Percentiles rank a stretch among this genome's conserved stretches.
Evolutionary conservation across 129 eudicot genomes (phyloP).

Genomic region (Dittrichia graveolens): DNA sequence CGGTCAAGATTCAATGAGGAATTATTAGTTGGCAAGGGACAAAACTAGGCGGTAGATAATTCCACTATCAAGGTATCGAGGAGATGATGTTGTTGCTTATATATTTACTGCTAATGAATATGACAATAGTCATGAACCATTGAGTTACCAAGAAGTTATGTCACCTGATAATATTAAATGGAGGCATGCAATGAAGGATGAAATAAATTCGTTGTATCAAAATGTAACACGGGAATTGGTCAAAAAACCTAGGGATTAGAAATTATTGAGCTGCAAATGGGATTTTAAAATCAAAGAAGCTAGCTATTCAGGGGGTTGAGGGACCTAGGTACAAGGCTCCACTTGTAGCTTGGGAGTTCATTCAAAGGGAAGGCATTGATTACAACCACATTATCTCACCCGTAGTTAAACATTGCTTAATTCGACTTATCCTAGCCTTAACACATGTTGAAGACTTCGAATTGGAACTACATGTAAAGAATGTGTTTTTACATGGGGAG

Average conservation of each 20-base stretch:
- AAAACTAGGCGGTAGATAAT: neutral
- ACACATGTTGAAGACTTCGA: neutral
- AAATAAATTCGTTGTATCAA: neutral
- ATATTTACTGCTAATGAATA: neutral
- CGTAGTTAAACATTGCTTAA: neutral
- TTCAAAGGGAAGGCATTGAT: neutral
- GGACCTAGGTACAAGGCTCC: neutral
- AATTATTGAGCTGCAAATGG: neutral
- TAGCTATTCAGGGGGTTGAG: neutral
- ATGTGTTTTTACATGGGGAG: neutral
- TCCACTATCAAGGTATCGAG: neutral
- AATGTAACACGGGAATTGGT: neutral
- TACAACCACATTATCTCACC: neutral
- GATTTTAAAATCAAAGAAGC: neutral
- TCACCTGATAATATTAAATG: neutral
- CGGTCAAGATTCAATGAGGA: too few species aligned
- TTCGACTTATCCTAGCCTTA: neutral
- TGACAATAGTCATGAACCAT: neutral
- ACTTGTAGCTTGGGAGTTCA: neutral
- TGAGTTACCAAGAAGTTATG: neutral
- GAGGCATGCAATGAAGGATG: neutral
- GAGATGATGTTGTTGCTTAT: neutral
- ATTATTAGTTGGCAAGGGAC: neutral
- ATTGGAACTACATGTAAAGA: neutral
- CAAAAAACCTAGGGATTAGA: neutral